phyloP scores from a whole-genome alignment of 805 yeast species.

The Yamadazyma phyllophila region DNA sequence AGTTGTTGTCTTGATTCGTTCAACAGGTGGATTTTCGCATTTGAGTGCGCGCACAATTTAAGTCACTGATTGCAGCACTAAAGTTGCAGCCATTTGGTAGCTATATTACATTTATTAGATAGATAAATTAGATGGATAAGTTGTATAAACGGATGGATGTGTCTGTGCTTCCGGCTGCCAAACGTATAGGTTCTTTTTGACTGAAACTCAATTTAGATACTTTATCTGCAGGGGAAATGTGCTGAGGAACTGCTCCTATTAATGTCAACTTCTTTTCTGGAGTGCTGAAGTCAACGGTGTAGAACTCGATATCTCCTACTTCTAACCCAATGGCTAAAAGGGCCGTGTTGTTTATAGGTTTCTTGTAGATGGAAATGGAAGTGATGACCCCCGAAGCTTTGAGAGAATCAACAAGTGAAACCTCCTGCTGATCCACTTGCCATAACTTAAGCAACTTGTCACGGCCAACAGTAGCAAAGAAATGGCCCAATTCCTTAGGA shows the following conservation, averaged over 20 bases:
- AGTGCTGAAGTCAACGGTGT: conserved; percentile 26
- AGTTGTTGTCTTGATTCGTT: conserved; percentile 1
- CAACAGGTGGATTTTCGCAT: background rate
- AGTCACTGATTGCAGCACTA: too few relatives aligned
- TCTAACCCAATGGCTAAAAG: conserved; percentile 69
- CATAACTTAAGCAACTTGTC: conserved; percentile 79
- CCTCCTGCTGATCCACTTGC: conserved; percentile 41
- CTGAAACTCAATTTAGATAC: conserved; percentile 64
- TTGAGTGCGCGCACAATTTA: too few relatives aligned
- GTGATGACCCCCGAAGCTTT: conserved; percentile 63
- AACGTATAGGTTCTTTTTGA: conserved; percentile 19
- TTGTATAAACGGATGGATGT: conserved; percentile 52
- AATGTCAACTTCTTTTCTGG: conserved; percentile 21
- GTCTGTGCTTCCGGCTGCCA: conserved; percentile 69
- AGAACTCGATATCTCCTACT: conserved; percentile 55
- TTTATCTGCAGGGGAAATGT: conserved; percentile 58
- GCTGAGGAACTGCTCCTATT: conserved; percentile 31
- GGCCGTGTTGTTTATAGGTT: conserved; percentile 11
- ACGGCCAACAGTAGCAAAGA: conserved; percentile 83
- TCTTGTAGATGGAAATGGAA: conserved; percentile 52
- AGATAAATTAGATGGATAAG: conserved; percentile 8
- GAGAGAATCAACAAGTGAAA: conserved; percentile 34
- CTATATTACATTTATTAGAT: background rate
- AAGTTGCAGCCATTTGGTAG: too few relatives aligned
- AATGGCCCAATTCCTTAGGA: conserved; percentile 36